Evolutionary conservation across 2,329 filamentous ascomycete species (phyloP).

Genomic region (Spiromastix sp.): DNA sequence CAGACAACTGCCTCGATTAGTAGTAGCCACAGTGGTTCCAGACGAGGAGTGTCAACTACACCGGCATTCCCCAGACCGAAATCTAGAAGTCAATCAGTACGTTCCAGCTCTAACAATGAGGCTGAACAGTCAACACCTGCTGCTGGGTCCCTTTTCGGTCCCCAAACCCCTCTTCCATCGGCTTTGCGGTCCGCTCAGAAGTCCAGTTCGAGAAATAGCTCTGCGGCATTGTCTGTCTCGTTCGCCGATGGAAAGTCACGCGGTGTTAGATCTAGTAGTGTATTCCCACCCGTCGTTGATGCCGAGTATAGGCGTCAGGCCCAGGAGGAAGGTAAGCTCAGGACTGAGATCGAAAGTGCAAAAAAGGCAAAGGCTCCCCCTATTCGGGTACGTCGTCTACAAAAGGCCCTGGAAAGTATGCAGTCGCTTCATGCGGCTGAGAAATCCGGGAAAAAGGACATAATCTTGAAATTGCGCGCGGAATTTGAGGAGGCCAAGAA

Average conservation of each 20-base stretch:
- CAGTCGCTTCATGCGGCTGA: not conserved
- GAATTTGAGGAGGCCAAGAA: not conserved
- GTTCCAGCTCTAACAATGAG: not conserved
- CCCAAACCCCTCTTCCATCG: not conserved
- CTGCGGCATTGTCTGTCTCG: slow-evolving; percentile 1
- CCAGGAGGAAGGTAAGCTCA: not conserved
- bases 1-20: not conserved
- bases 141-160: not conserved
- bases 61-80: not conserved
- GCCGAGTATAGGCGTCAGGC: not conserved
- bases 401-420: not conserved
- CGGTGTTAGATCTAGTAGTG: not conserved
- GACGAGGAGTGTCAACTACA: not conserved
- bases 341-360: slow-evolving; percentile 1
- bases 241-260: not conserved
- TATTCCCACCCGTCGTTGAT: not conserved
- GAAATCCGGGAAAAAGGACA: not conserved
- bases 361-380: not conserved
- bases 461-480: not conserved
- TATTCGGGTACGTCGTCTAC: not conserved
- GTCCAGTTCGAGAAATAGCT: not conserved
- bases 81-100: not conserved
- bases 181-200: slow-evolving; percentile 2
- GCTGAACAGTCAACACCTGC: not conserved
- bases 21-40: not conserved